Percentiles rank a stretch among this genome's conserved stretches.
phyloP scores from a whole-genome alignment of 345 rosid species.

The Eucalyptus sp. region DNA sequence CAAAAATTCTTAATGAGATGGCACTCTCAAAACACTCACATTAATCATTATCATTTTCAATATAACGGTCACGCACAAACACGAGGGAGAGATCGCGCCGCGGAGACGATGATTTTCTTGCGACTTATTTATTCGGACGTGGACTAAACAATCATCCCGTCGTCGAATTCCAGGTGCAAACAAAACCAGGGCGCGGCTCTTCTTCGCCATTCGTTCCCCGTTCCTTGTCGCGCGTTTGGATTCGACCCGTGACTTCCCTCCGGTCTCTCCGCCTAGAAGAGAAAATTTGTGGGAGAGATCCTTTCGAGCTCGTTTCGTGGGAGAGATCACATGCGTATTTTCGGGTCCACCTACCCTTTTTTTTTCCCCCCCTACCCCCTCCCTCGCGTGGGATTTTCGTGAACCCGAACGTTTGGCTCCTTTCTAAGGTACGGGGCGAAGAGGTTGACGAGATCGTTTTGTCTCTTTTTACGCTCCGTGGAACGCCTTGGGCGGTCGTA shows the following conservation, averaged over 20 bases:
- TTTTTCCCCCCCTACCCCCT: too few relatives aligned
- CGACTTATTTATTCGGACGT: accelerated
- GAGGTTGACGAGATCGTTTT: not conserved
- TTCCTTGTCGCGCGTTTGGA: not conserved
- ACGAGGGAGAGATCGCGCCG: not conserved
- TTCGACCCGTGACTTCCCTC: not conserved
- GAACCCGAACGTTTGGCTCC: not conserved
- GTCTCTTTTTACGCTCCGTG: not conserved
- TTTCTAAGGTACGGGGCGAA: not conserved
- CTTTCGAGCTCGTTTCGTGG: not conserved
- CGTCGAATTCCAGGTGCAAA: not conserved
- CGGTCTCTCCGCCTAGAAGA: not conserved
- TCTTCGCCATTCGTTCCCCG: not conserved
- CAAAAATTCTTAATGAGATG: not conserved
- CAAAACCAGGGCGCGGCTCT: not conserved
- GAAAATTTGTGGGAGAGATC: not conserved
- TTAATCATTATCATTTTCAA: not conserved
- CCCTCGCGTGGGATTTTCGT: not conserved
- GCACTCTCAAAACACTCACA: not conserved
- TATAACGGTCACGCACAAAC: not conserved
- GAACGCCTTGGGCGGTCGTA: not conserved
- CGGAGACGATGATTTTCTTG: not conserved
- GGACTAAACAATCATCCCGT: not conserved
- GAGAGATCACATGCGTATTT: not conserved
- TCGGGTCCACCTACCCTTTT: not conserved